Conservation (phyloP, 2,329 filamentous ascomycete genomes). For the Talaromyces amestolkiae region DNA sequence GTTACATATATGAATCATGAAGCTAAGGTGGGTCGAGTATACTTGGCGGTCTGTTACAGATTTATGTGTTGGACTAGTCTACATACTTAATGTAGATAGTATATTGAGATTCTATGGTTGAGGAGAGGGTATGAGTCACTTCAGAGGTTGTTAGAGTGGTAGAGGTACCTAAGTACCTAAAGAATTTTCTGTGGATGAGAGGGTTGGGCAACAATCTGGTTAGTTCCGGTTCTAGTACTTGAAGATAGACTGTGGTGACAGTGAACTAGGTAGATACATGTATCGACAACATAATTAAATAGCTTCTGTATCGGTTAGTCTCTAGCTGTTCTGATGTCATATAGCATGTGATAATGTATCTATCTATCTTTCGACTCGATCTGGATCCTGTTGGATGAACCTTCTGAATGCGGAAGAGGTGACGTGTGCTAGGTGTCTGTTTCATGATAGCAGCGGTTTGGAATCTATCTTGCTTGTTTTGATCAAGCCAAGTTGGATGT, state of each 20-base stretch:
- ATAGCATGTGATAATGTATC: not conserved
- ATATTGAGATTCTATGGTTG: not conserved
- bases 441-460: not conserved
- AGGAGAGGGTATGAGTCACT: not conserved
- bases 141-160: not conserved
- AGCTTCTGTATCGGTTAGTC: not conserved
- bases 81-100: not conserved
- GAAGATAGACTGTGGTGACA: not conserved
- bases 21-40: not conserved
- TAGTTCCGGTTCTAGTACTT: not conserved
- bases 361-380: not conserved
- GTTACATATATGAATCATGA: not conserved
- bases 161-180: not conserved
- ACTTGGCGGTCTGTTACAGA: slow-evolving; percentile 3
- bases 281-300: not conserved
- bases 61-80: not conserved
- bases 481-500: no score
- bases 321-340: not conserved
- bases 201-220: not conserved
- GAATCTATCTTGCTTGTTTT: not conserved
- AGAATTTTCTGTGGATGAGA: not conserved
- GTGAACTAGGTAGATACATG: not conserved
- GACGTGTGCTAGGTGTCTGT: not conserved
- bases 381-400: not conserved
- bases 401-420: not conserved